Base-by-base conservation (phyloP, 1,284 basidiomycete species). In the Rhizoctonia solani region DNA sequence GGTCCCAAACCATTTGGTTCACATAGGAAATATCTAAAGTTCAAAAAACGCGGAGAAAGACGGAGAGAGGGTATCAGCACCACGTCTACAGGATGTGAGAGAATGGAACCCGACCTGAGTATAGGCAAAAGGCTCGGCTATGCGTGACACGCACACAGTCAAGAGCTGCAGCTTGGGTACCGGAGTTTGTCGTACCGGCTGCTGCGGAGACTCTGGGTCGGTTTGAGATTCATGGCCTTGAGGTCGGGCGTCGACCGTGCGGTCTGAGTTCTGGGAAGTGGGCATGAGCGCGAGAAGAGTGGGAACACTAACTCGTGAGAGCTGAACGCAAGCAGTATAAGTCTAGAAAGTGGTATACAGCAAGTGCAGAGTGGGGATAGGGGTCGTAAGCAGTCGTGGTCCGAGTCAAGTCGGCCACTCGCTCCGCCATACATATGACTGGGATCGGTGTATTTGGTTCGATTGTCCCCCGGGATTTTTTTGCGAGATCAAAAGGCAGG, bases 1-100 rank as follows among this genome's bases (percentile, higher is more conserved):
- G 47, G 19, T 63, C 58, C 47, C 46, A 63, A 16, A 63, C 58
- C 58, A 63, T 63, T 63, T 63, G 58, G 47, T 63, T 63, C 19
- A 63, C 58, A 41, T 63, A 63, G 27, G 58, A 16, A 63, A 59
- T 25, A 59, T 46, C 56, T 59, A 34, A 21, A 37, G 23, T 4
- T 19, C n/a, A 4, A 14, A 27, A 23, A 27, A 47, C 19, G 44
- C 21, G 9, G 37, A 8, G 9, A 16, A 16, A 39, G 9, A 39
- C 37, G 16, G 16, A 39, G 8, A 8, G 37, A 8, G 37, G 16
- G 37, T 16, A 39, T 5, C 8, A 21, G 44, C 44, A 19, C 8
- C 11, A 46, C 44, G 19, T 6, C 44, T 46, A 11, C 19, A 11
- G n/a, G 21, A 46, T 21, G 16, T 8, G 9, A 8, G 8, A 46